Evolutionary conservation across 2,329 filamentous ascomycete species (phyloP), one percentile per base, ranked within the genome.

Genomic region (Colletotrichum eleusines): DNA sequence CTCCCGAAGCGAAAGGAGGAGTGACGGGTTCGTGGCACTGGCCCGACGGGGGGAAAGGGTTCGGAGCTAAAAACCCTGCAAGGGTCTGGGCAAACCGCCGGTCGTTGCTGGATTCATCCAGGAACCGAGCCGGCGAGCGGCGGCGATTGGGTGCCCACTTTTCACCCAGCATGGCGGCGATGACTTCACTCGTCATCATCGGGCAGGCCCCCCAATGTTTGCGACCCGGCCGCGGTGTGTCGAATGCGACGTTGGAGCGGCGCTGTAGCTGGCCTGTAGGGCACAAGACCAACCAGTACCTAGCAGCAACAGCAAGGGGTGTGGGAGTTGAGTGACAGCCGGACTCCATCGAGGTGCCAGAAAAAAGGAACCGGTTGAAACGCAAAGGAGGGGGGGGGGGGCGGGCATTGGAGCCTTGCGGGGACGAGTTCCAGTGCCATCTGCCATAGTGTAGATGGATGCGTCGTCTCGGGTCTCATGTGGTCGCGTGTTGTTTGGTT

Each of bases 181-280:
- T 72, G 71, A 72, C 71, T 65, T 72, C 71, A 72, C 71, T 33
- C 40, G 31, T 71, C 71, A 72, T 72, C 71, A 72, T 72, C 68
- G 46, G 48, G 40, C 63, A 63, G 38, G 18, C 42, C 51, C 42
- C 51, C 68, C 20, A n/a, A 69, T 38, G n/a, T 58, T 59, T 57
- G 35, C 51, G 6, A 68, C 48, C 57, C 35, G 23, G 63, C 28
- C 42, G 57, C 57, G 38, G 35, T 46, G 46, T 42, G 35, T 46
- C 8, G 23, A 53, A 58, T 68, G 64, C 57, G 31, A 63, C 57
- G 55, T n/a, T 63, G 40, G 48, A 28, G 51, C 23, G 42, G 51
- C 23, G 33, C 14, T 16, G 20, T 44, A 35, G n/a, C n/a, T n/a
- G n/a, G n/a, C n/a, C n/a, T n/a, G n/a, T n/a, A n/a, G n/a, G n/a